Evolutionary conservation across 78 protist genomes (phyloP).

Genomic region (Capsaspora owczarzaki): DNA sequence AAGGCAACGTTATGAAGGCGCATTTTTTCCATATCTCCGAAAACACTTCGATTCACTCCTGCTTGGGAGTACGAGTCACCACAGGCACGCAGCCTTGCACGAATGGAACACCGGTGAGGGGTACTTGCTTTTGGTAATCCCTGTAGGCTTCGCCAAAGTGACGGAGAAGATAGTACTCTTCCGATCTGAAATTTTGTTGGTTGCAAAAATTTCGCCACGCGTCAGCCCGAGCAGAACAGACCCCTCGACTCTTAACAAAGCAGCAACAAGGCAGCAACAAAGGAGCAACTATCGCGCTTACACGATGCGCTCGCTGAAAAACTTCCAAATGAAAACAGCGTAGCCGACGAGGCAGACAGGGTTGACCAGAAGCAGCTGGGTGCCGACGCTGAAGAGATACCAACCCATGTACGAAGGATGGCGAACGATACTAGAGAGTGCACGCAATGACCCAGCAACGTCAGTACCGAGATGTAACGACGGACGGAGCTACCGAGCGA

Average conservation of each 20-base stretch:
- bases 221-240: no score
- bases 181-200: no score
- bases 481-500: not conserved
- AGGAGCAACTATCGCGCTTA: no score
- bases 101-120: conserved; percentile 51
- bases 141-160: conserved; percentile 51
- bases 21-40: no score
- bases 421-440: conserved; percentile 13
- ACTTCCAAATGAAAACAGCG: conserved; percentile 42
- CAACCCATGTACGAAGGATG: conserved; percentile 85
- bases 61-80: no score
- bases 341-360: conserved; percentile 58
- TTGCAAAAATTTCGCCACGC: no score
- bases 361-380: conserved; percentile 62
- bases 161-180: conserved; percentile 45
- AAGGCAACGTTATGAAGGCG: no score
- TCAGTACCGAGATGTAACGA: not conserved
- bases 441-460: not conserved
- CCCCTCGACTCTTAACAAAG: no score
- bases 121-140: conserved; percentile 24
- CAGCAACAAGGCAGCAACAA: no score
- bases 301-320: conserved; percentile 60
- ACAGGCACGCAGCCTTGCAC: conserved; percentile 7
- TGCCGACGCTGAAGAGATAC: conserved; percentile 58
- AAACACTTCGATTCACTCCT: no score